These are phyloP conservation scores for Fusarium equiseti DNA, from an alignment of 2,329 filamentous ascomycete genomes.

Conservation along the genomic window DNA sequence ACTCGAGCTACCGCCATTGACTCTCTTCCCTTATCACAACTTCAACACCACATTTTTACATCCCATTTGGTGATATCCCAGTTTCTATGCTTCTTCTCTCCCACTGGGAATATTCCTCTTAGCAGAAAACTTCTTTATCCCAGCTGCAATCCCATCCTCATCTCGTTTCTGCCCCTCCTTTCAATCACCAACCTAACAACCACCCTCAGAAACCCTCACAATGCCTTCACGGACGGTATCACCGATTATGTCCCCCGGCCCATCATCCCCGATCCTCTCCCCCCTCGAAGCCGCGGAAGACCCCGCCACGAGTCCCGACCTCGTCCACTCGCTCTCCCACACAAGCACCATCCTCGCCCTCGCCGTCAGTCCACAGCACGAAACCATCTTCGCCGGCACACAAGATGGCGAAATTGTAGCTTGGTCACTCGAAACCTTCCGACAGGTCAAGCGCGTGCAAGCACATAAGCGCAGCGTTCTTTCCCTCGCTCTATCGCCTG, in stretches of 20 bases:
- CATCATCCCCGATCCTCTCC: slow-evolving; percentile 43
- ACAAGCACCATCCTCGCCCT: slow-evolving; percentile 85
- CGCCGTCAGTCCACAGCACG: slow-evolving; percentile 80
- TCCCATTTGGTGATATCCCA: neutral
- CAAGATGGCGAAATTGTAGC: slow-evolving; percentile 93
- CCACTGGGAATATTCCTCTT: fast-evolving
- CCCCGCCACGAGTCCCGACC: slow-evolving; percentile 62
- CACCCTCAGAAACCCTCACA: slow-evolving; percentile 28
- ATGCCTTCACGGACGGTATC: slow-evolving; percentile 45
- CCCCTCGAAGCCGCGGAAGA: slow-evolving; percentile 45
- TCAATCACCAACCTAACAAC: slow-evolving; percentile 11
- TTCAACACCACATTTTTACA: slow-evolving; percentile 6
- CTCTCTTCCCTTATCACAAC: slow-evolving; percentile 15
- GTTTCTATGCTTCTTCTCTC: neutral
- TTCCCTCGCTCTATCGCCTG: slow-evolving; percentile 81
- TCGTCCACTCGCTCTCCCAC: slow-evolving; percentile 81
- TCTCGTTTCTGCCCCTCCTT: slow-evolving; percentile 18
- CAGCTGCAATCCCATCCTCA: neutral
- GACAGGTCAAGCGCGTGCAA: slow-evolving; percentile 81
- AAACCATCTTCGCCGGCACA: slow-evolving; percentile 90
- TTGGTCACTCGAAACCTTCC: slow-evolving; percentile 90
- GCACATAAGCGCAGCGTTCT: slow-evolving; percentile 94
- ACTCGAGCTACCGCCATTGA: slow-evolving; percentile 26
- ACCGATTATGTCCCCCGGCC: slow-evolving; percentile 39
- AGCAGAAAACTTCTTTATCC: neutral